Base-by-base conservation (phyloP, 345 rosid genomes). In the Lumnitzera racemosa region DNA sequence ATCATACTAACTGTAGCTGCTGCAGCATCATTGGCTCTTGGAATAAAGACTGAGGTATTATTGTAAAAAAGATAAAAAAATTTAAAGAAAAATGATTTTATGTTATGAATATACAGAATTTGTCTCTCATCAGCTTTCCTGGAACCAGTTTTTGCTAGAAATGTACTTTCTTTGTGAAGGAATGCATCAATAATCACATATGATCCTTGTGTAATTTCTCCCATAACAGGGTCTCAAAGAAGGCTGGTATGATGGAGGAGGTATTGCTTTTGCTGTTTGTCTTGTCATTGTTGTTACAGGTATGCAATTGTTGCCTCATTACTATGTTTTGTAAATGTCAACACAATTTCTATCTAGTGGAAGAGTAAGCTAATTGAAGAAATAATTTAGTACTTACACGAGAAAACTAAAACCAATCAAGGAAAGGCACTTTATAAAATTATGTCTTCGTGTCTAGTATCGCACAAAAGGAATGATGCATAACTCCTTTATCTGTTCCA, bases 181-280 rank as follows among this genome's bases (percentile, higher is more conserved):
- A 24, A 17, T 24, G 20, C 29, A 20, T 29, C 0, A 6, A 15
- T 14, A 53, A 53, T 12, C 11, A 15, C 11, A 51, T 16, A 16
- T 53, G 4, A 16, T 53, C 25, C 55, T 11, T 53, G 20, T 11
- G 16, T 53, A n/a, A 25, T 60, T 12, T 16, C 54, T 47, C 50
- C 56, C 46, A 49, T 24, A 15, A 31, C 68, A 95, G 99, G 99
- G 99, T 65, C 31, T 85, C 48, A 58, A 83, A 65, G 76, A 78
- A 74, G 99, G 99, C 60, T 95, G 99, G 99, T 90, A 83, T 62
- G 97, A 95, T 76, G 99, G 97, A 59, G 95, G 91, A 31, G 90
- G 99, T 87, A 95, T 95, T 70, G 85, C 90, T 16, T 86, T 95
- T 58, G 99, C 99, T 47, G 99, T 94, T 51, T 51, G 90, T 72